phyloP scores from a whole-genome alignment of 2,329 filamentous ascomycete genomes.

The Scedosporium minutisporum region DNA sequence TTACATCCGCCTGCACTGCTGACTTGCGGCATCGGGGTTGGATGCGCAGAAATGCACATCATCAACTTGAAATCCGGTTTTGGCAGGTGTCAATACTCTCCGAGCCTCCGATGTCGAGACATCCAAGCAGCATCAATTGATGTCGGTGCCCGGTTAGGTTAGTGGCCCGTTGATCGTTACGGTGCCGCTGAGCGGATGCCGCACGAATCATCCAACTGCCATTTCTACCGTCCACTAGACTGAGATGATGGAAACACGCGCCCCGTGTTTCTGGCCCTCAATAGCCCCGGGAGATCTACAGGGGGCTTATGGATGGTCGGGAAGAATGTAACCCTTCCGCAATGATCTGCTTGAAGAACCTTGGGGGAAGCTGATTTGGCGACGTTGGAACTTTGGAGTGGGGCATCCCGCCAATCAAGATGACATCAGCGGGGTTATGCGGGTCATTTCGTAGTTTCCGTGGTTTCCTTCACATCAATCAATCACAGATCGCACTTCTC shows the following conservation, averaged over 20 bases:
- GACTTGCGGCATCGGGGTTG: not conserved
- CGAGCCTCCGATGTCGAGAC: not conserved
- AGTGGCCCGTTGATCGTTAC: not conserved
- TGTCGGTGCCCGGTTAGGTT: not conserved
- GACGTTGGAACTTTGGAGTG: not conserved
- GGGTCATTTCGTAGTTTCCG: too few species aligned
- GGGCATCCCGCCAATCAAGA: too few species aligned
- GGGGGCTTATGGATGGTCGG: not conserved
- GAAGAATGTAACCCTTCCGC: not conserved
- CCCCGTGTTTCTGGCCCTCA: not conserved
- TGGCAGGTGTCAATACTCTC: not conserved
- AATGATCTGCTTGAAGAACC: not conserved
- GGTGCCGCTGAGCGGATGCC: not conserved
- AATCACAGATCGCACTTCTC: too few species aligned
- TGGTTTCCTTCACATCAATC: not conserved
- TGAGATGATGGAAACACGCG: not conserved
- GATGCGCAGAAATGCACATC: not conserved
- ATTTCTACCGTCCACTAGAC: not conserved
- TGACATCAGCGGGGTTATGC: too few species aligned
- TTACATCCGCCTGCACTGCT: too few species aligned
- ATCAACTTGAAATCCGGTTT: not conserved
- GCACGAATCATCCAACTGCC: not conserved
- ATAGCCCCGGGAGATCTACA: not conserved
- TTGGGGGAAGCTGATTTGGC: not conserved
- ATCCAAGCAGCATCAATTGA: not conserved